Evolutionary conservation across 1,284 basidiomycete genomes (phyloP).

Genomic region (Meira nashicola): DNA sequence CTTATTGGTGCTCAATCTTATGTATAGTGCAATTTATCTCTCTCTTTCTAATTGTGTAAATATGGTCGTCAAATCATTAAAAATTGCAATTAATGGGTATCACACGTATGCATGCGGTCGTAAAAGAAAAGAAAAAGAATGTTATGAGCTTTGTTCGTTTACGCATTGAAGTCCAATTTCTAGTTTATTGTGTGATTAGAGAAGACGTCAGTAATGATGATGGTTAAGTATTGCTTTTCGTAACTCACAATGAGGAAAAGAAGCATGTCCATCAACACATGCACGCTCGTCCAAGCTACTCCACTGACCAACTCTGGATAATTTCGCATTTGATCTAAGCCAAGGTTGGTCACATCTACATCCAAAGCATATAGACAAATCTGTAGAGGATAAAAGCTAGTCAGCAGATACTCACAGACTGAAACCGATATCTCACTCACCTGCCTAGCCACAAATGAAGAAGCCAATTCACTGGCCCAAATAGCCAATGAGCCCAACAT

Average conservation of each 20-base stretch:
- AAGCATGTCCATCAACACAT: slow-evolving; percentile 61
- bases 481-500: slow-evolving; percentile 59
- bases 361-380: slow-evolving; percentile 56
- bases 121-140: background rate
- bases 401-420: background rate
- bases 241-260: slow-evolving; percentile 54
- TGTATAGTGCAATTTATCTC: background rate
- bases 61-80: background rate
- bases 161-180: background rate
- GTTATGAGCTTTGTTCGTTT: too few species aligned
- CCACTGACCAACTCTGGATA: slow-evolving; percentile 56
- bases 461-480: slow-evolving; percentile 59
- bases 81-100: background rate
- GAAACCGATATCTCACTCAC: slow-evolving; percentile 11
- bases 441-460: slow-evolving; percentile 55
- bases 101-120: background rate
- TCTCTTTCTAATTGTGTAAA: too few species aligned
- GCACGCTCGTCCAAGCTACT: slow-evolving; percentile 58
- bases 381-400: slow-evolving; percentile 16
- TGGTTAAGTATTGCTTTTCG: background rate
- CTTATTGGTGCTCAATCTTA: too few species aligned
- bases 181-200: too few species aligned
- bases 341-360: slow-evolving; percentile 58
- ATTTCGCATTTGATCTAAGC: slow-evolving; percentile 58
- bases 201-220: background rate